These are phyloP conservation scores for Plasmodium reichenowi DNA, from an alignment of 169 alveolate genomes.

Conservation along the genomic window DNA sequence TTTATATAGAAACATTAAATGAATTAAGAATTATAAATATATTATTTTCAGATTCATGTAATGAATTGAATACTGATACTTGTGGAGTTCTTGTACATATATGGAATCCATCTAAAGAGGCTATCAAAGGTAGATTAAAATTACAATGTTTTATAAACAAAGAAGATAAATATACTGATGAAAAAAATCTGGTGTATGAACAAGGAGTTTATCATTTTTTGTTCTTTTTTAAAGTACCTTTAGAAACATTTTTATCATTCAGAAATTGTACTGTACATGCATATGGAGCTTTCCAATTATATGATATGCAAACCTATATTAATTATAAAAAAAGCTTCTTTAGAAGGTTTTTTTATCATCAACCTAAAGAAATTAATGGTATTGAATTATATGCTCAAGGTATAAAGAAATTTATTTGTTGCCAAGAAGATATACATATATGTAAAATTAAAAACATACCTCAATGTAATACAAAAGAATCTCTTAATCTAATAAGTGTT, in stretches of 20 bases:
- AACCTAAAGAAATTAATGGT: conserved; percentile 23
- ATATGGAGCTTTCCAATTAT: conserved; percentile 69
- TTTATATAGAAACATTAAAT: conserved; percentile 52
- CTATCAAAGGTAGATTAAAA: conserved; percentile 40
- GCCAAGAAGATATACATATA: conserved; percentile 22
- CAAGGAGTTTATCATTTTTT: conserved; percentile 62
- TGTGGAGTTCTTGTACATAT: conserved; percentile 51
- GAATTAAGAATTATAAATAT: conserved; percentile 45
- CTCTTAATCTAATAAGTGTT: conserved; percentile 12
- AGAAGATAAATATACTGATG: conserved; percentile 27
- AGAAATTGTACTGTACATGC: conserved; percentile 46
- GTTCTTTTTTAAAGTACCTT: conserved; percentile 57
- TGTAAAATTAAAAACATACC: conserved; percentile 44
- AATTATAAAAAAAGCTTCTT: conserved; percentile 15
- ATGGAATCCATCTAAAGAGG: conserved; percentile 68
- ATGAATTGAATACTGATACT: conserved; percentile 3
- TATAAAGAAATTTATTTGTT: conserved; percentile 33
- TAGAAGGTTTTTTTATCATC: conserved; percentile 19
- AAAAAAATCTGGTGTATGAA: conserved; percentile 41
- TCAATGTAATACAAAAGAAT: conserved; percentile 8
- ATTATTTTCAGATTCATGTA: conserved; percentile 31
- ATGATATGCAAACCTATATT: conserved; percentile 43
- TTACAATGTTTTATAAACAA: conserved; percentile 20
- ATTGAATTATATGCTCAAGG: conserved; percentile 56
- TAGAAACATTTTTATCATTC: conserved; percentile 8